Evolutionary conservation across 192 early-diverging fungal species (phyloP).

Genomic region (Irineochytrium annulatum): DNA sequence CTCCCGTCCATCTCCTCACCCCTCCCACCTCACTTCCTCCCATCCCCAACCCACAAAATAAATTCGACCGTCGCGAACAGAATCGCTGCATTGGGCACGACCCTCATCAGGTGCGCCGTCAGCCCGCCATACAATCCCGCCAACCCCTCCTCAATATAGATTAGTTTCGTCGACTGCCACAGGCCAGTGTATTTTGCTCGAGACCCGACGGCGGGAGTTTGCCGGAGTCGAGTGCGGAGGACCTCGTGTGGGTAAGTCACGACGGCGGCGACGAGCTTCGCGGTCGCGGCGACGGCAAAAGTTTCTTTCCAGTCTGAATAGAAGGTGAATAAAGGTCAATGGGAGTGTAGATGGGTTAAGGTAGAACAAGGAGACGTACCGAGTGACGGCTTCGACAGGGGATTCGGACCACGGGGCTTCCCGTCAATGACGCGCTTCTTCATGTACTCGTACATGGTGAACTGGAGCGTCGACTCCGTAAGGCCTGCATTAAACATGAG

Average conservation of each 20-base stretch:
- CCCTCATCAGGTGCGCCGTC: slow-evolving; percentile 88
- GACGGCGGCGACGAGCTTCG: slow-evolving; percentile 84
- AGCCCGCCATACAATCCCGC: slow-evolving; percentile 90
- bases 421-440: slow-evolving; percentile 49
- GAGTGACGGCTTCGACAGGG: slow-evolving; percentile 4
- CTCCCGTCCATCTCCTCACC: no score
- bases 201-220: slow-evolving; percentile 54
- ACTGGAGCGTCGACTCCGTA: slow-evolving; percentile 88
- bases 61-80: slow-evolving; percentile 61
- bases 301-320: slow-evolving; percentile 73
- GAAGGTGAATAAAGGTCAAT: no score
- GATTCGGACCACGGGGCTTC: neutral
- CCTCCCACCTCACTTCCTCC: no score
- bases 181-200: slow-evolving; percentile 65
- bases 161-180: slow-evolving; percentile 39
- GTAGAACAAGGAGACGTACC: no score
- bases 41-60: slow-evolving; percentile 25
- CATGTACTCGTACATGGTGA: slow-evolving; percentile 92
- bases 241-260: slow-evolving; percentile 95
- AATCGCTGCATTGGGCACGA: slow-evolving; percentile 93
- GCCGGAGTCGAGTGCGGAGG: slow-evolving; percentile 81
- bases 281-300: slow-evolving; percentile 72
- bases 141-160: slow-evolving; percentile 77
- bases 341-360: no score
- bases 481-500: slow-evolving; percentile 53